Evolutionary conservation across 345 rosid species (phyloP).

Genomic region (Brassica rapa): DNA sequence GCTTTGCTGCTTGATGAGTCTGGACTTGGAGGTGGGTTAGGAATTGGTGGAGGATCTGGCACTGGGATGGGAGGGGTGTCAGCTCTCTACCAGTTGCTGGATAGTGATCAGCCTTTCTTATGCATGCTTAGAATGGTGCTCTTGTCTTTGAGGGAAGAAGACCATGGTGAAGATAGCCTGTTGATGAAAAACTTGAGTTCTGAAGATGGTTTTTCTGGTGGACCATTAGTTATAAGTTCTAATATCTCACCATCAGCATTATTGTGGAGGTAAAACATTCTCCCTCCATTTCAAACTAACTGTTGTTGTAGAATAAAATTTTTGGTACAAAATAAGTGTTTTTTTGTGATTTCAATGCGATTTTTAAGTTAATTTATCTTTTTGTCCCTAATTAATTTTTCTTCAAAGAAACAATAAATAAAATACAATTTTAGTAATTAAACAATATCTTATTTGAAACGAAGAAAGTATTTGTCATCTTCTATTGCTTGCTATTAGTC

Average conservation of each 20-base stretch:
- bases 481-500: no score
- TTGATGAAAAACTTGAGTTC: conserved; percentile 59
- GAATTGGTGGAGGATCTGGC: conserved; percentile 94
- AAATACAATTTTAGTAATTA: no score
- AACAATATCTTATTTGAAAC: no score
- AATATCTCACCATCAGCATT: conserved; percentile 73
- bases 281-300: no score
- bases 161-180: conserved; percentile 68
- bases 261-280: conserved; percentile 75
- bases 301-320: no score
- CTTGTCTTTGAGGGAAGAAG: conserved; percentile 95
- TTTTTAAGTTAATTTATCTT: no score
- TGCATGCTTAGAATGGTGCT: conserved; percentile 99
- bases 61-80: conserved; percentile 99
- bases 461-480: no score
- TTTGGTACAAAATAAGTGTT: no score
- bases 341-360: no score
- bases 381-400: no score
- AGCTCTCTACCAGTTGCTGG: conserved; percentile 83
- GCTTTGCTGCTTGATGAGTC: conserved; percentile 87
- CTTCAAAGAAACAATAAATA: no score
- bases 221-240: conserved; percentile 50
- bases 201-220: background rate
- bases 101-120: conserved; percentile 96
- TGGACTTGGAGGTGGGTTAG: conserved; percentile 97